Conservation (phyloP, 768 basidiomycete genomes). For the Suillus alpinus region DNA sequence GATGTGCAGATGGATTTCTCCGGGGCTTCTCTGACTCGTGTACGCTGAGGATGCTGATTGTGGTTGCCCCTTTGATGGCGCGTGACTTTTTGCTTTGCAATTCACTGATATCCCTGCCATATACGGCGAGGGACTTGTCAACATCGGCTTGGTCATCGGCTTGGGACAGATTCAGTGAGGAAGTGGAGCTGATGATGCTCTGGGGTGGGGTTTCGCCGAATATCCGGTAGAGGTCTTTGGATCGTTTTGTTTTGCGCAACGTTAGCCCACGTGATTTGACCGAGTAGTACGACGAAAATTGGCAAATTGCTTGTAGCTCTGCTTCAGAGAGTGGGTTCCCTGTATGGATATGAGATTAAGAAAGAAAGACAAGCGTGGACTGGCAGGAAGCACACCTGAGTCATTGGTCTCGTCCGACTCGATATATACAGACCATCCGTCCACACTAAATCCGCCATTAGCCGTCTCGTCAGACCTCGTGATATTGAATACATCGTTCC, state of each 20-base stretch:
- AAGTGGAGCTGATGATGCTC: no score
- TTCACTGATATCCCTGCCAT: slow-evolving; percentile 25
- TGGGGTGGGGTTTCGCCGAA: slow-evolving; percentile 41
- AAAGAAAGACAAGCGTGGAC: slow-evolving; percentile 1
- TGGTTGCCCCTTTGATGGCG: slow-evolving; percentile 77
- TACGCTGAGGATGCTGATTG: slow-evolving; percentile 90
- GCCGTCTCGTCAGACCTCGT: slow-evolving; percentile 59
- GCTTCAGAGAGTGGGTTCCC: slow-evolving; percentile 72
- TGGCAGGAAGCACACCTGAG: slow-evolving; percentile 41
- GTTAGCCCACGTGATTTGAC: slow-evolving; percentile 79
- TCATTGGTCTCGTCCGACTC: slow-evolving; percentile 54
- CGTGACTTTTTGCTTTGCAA: slow-evolving; percentile 19
- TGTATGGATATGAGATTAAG: slow-evolving; percentile 21
- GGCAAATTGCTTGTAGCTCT: slow-evolving; percentile 76
- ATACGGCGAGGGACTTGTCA: slow-evolving; percentile 28
- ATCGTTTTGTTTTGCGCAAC: slow-evolving; percentile 54
- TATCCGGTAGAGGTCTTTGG: slow-evolving; percentile 42
- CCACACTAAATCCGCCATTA: slow-evolving; percentile 76
- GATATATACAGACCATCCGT: slow-evolving; percentile 86
- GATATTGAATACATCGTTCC: slow-evolving; percentile 36
- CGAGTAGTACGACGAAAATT: slow-evolving; percentile 70
- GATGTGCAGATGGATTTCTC: slow-evolving; percentile 26
- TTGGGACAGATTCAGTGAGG: no score
- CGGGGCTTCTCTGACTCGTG: slow-evolving; percentile 65
- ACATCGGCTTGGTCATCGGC: slow-evolving; percentile 38